Conservation (phyloP, 169 alveolate genomes). For the Babesia ovis region DNA sequence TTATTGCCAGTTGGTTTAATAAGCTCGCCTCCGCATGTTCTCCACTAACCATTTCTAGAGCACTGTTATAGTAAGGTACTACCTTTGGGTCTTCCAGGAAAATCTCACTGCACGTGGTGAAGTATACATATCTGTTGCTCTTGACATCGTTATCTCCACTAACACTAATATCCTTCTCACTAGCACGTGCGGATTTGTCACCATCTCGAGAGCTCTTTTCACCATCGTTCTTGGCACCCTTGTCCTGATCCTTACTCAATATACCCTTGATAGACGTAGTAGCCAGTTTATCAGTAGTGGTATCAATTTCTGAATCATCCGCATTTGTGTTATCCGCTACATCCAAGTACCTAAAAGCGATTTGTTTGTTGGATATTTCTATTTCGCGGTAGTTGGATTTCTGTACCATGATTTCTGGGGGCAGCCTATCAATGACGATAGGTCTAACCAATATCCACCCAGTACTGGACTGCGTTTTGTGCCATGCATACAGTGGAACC, state of each 20-base stretch:
- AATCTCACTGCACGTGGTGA: constrained; percentile 68
- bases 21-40: constrained; percentile 80
- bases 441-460: constrained; percentile 72
- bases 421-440: constrained; percentile 63
- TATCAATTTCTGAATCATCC: constrained; percentile 12
- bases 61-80: constrained; percentile 59
- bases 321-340: neutral
- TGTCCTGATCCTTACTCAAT: neutral
- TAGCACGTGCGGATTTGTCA: constrained; percentile 48
- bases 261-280: constrained; percentile 1
- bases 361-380: constrained; percentile 65
- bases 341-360: constrained; percentile 66
- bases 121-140: constrained; percentile 55
- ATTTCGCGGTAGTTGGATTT: constrained; percentile 67
- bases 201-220: constrained; percentile 50
- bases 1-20: constrained; percentile 80
- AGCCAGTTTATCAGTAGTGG: constrained; percentile 1
- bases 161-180: constrained; percentile 35
- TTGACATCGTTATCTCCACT: constrained; percentile 35
- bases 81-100: constrained; percentile 59
- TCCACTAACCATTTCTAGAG: constrained; percentile 76
- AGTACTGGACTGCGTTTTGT: constrained; percentile 64
- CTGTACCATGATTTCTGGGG: constrained; percentile 66
- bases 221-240: constrained; percentile 20
- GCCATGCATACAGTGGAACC: constrained; percentile 72